Evolutionary conservation across 2,329 filamentous ascomycete species (phyloP).

Genomic region (Tolypocladium cylindrosporum): DNA sequence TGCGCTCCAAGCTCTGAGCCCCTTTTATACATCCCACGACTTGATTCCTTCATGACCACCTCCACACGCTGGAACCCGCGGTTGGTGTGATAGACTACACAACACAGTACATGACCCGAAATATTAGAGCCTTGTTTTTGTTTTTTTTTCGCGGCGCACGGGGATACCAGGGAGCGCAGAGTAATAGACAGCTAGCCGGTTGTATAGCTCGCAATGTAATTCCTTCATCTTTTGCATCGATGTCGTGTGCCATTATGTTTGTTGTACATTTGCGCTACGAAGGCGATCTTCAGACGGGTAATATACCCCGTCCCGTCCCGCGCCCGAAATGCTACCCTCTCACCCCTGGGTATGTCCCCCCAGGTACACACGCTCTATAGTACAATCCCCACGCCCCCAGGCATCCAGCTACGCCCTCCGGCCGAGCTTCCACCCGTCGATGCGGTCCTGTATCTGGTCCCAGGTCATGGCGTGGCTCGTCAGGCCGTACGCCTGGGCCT

Average conservation of each 20-base stretch:
- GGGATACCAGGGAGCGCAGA: neutral
- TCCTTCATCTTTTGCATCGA: neutral
- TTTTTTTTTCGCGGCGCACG: neutral
- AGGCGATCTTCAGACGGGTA: neutral
- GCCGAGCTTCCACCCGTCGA: conserved; percentile 75
- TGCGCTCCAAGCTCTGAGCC: conserved; percentile 68
- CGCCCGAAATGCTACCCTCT: neutral
- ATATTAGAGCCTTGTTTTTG: too few species aligned
- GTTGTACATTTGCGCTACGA: neutral
- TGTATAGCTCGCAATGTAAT: neutral
- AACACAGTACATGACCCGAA: neutral
- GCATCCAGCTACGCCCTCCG: conserved; percentile 22
- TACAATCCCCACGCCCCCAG: neutral
- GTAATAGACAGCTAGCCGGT: neutral
- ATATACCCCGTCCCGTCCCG: neutral
- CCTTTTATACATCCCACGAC: conserved; percentile 7
- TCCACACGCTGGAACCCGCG: neutral
- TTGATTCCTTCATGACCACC: too few species aligned
- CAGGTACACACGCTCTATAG: neutral
- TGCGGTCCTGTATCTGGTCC: conserved; percentile 83
- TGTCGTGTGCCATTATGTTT: neutral
- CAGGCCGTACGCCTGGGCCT: conserved; percentile 66
- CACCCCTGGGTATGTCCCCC: neutral
- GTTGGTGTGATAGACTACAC: neutral
- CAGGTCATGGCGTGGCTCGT: conserved; percentile 62